A percentile compares a stretch with the other conserved stretches of the same genome.
Evolutionary conservation across 2,329 filamentous ascomycete genomes (phyloP).

Genomic region (Monascus ruber): DNA sequence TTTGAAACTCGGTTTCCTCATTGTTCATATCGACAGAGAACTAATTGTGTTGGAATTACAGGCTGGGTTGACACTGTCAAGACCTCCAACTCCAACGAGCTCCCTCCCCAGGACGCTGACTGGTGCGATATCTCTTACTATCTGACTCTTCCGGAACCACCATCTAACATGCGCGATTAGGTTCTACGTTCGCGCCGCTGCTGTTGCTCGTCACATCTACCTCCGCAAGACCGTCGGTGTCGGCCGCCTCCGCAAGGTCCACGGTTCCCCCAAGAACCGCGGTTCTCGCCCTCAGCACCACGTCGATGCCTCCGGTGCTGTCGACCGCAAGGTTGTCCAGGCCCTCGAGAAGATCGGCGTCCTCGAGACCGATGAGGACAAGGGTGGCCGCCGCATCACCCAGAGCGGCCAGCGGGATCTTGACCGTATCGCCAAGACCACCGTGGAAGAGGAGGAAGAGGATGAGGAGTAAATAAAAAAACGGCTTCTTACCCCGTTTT

Average conservation of each 20-base stretch:
- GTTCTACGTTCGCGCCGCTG: conserved; percentile 76
- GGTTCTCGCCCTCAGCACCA: conserved; percentile 84
- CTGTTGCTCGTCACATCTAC: conserved; percentile 97
- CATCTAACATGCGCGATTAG: conserved; percentile 17
- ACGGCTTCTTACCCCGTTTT: background rate
- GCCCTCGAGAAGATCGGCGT: conserved; percentile 98
- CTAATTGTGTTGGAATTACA: conserved; percentile 24
- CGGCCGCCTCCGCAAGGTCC: conserved; percentile 90
- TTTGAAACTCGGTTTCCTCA: too few species aligned
- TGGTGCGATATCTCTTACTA: conserved; percentile 53
- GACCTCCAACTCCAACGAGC: conserved; percentile 92
- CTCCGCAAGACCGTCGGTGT: conserved; percentile 99
- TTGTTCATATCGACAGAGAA: conserved; percentile 12
- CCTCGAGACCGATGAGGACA: conserved; percentile 93
- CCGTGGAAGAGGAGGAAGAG: conserved; percentile 35
- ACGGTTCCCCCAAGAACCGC: conserved; percentile 96
- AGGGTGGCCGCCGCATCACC: conserved; percentile 96
- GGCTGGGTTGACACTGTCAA: conserved; percentile 99
- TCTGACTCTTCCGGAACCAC: background rate
- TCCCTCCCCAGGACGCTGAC: conserved; percentile 95
- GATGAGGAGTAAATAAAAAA: conserved; percentile 29
- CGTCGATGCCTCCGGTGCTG: conserved; percentile 86
- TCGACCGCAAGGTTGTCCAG: conserved; percentile 97
- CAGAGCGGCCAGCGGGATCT: conserved; percentile 98
- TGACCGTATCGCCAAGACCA: conserved; percentile 84